phyloP scores from a whole-genome alignment of 2,329 filamentous ascomycete species.

The Claviceps fusiformis region DNA sequence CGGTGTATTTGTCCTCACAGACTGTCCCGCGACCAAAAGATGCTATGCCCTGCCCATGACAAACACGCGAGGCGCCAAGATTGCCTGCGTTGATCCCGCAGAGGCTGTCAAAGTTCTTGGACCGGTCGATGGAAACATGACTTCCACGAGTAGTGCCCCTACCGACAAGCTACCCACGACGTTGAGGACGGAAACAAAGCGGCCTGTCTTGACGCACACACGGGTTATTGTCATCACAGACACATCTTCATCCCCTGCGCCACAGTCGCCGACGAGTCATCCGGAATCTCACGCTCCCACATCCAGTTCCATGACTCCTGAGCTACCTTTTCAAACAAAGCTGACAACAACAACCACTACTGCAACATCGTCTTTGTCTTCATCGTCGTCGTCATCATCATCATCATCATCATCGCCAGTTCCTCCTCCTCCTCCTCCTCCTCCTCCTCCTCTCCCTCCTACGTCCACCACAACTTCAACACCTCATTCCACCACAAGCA shows the following conservation, averaged over 20 bases:
- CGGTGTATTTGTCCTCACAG: conserved; percentile 28
- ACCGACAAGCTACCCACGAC: conserved; percentile 1
- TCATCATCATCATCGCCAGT: neutral
- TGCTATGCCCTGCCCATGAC: conserved; percentile 44
- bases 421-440: neutral
- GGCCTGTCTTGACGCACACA: neutral
- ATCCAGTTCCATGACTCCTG: neutral
- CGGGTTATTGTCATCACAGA: neutral
- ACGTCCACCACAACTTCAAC: neutral
- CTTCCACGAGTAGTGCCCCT: neutral
- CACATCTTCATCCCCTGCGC: neutral
- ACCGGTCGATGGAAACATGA: conserved; percentile 5
- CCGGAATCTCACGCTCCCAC: neutral
- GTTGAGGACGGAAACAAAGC: neutral
- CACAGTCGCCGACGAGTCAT: neutral
- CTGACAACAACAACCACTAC: neutral
- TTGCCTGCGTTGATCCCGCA: conserved; percentile 31
- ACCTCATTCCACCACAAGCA: neutral
- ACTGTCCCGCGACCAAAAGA: conserved; percentile 21
- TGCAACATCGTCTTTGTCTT: neutral
- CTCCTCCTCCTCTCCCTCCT: neutral
- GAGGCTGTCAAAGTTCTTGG: conserved; percentile 31
- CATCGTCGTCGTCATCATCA: neutral
- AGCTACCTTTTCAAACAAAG: neutral
- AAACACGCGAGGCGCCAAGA: conserved; percentile 29